Evolutionary conservation across 306 rosid genomes (phyloP).

Genomic region (Potentilla sterilis): DNA sequence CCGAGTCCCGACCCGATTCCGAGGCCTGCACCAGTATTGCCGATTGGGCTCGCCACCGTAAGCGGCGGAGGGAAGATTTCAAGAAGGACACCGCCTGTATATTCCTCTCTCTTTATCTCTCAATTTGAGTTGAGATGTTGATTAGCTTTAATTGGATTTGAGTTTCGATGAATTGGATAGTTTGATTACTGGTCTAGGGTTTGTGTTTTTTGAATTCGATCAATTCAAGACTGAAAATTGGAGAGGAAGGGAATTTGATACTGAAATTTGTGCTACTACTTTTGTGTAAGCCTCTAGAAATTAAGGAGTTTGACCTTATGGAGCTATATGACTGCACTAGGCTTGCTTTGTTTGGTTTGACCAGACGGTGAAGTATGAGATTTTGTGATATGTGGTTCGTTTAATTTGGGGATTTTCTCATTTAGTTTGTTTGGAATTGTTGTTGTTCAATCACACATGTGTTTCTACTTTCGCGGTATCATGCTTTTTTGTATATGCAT

Average conservation of each 20-base stretch:
- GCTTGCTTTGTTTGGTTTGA: constrained; percentile 1
- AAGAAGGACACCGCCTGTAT: constrained; percentile 62
- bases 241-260: background rate
- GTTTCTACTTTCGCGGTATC: background rate
- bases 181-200: background rate
- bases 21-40: constrained; percentile 61
- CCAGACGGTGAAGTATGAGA: background rate
- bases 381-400: background rate
- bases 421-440: background rate
- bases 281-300: background rate
- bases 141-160: too few relatives aligned
- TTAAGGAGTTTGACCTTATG: background rate
- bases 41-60: constrained; percentile 93
- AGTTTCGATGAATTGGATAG: too few relatives aligned
- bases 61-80: constrained; percentile 82
- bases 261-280: background rate
- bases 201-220: too few relatives aligned
- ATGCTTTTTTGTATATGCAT: constrained; percentile 15
- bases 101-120: too few relatives aligned
- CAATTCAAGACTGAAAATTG: too few relatives aligned
- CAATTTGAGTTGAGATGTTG: too few relatives aligned
- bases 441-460: background rate
- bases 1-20: constrained; percentile 49
- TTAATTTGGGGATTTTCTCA: background rate
- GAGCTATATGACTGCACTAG: background rate